Conservation (phyloP, 1,284 basidiomycete genomes). For the Flammula alnicola region DNA sequence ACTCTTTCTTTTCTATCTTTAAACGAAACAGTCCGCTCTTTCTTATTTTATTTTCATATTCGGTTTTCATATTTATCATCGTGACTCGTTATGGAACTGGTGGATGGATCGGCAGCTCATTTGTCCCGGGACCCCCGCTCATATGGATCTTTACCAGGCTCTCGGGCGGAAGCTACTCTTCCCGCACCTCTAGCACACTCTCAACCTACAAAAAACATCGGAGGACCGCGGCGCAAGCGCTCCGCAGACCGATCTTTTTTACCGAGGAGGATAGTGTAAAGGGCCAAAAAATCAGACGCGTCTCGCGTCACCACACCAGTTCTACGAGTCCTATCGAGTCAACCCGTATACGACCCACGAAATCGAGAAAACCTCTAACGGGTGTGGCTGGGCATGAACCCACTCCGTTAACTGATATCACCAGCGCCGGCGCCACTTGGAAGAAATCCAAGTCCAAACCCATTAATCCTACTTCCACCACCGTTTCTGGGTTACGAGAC, state of each 20-base stretch:
- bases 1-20: too few species aligned
- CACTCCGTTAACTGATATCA: constrained; percentile 12
- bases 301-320: constrained; percentile 10
- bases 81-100: constrained; percentile 14
- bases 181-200: constrained; percentile 10
- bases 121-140: constrained; percentile 18
- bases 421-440: constrained; percentile 22
- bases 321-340: constrained; percentile 14
- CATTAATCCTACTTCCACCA: constrained; percentile 11
- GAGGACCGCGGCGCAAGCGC: constrained; percentile 20
- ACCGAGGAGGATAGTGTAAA: constrained; percentile 8
- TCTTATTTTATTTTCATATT: too few species aligned
- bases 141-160: constrained; percentile 16
- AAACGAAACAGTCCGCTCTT: too few species aligned
- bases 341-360: constrained; percentile 9
- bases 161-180: constrained; percentile 10
- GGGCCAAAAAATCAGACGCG: constrained; percentile 14
- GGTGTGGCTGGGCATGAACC: constrained; percentile 18
- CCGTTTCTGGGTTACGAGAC: neutral
- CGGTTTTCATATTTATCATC: too few species aligned
- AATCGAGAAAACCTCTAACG: constrained; percentile 12
- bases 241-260: constrained; percentile 18
- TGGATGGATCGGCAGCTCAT: constrained; percentile 21
- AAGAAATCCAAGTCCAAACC: constrained; percentile 9
- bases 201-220: constrained; percentile 5